Percentiles rank a stretch among this genome's conserved stretches.
Evolutionary conservation across 2,329 filamentous ascomycete species (phyloP).

Genomic region (Ascochyta lentis): DNA sequence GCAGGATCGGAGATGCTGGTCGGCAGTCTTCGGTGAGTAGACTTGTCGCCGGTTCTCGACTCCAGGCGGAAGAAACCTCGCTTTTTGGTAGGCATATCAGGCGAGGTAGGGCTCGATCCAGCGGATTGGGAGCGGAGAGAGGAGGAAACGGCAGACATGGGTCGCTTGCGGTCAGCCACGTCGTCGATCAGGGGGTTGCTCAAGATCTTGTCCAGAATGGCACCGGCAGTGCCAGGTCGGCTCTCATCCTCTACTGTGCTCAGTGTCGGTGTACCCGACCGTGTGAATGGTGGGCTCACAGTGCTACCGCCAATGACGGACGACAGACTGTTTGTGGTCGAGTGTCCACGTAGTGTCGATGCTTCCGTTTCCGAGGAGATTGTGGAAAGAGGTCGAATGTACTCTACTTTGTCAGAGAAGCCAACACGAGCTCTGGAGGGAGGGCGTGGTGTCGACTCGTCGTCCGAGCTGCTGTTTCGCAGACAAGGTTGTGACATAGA

Average conservation of each 20-base stretch:
- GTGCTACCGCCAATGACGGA: slow-evolving; percentile 72
- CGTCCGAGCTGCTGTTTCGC: slow-evolving; percentile 32
- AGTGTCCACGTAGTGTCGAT: slow-evolving; percentile 73
- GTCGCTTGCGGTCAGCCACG: slow-evolving; percentile 40
- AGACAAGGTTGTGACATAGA: slow-evolving; percentile 50
- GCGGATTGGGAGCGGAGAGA: slow-evolving; percentile 23
- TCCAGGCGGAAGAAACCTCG: slow-evolving; percentile 59
- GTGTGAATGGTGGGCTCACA: slow-evolving; percentile 53
- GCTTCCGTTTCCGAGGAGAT: slow-evolving; percentile 85
- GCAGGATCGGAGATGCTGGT: slow-evolving; percentile 45
- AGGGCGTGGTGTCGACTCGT: slow-evolving; percentile 42
- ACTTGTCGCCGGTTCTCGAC: slow-evolving; percentile 51
- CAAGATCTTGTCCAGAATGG: slow-evolving; percentile 63
- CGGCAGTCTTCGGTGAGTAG: slow-evolving; percentile 33
- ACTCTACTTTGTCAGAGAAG: slow-evolving; percentile 84
- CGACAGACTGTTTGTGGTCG: slow-evolving; percentile 78
- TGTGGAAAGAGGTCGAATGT: slow-evolving; percentile 81
- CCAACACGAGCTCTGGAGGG: slow-evolving; percentile 72
- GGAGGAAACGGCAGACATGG: slow-evolving; percentile 46
- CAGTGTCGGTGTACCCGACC: slow-evolving; percentile 49
- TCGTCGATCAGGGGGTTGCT: slow-evolving; percentile 35
- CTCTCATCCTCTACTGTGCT: slow-evolving; percentile 52
- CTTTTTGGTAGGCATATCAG: slow-evolving; percentile 35
- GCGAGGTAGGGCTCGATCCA: slow-evolving; percentile 26
- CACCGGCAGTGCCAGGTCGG: slow-evolving; percentile 73